phyloP scores from a whole-genome alignment of 495 filamentous ascomycete genomes.

The Penicillium dipodomyicola region DNA sequence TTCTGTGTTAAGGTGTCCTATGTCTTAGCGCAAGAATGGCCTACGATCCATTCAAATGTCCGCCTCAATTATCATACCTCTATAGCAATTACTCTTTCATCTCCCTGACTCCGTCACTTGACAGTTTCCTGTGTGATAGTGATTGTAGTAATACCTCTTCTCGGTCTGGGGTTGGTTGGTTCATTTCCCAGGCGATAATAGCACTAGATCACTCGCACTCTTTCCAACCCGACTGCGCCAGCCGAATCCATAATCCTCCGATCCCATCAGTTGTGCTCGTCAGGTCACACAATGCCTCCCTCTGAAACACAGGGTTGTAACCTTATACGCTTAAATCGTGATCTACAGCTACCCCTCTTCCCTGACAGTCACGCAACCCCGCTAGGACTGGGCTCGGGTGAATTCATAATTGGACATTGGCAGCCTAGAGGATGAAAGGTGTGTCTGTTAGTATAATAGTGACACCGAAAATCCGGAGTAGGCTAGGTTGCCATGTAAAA shows the following conservation, averaged over 20 bases:
- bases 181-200: neutral
- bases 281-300: constrained; percentile 17
- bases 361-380: constrained; percentile 10
- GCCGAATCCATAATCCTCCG: constrained; percentile 27
- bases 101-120: constrained; percentile 16
- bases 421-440: neutral
- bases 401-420: constrained; percentile 15
- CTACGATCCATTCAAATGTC: neutral
- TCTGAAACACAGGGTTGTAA: constrained; percentile 19
- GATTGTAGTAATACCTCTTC: constrained; percentile 4
- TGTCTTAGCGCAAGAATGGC: neutral
- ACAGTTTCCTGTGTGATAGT: constrained; percentile 18
- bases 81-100: neutral
- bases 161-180: neutral
- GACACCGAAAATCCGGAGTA: neutral
- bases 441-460: neutral
- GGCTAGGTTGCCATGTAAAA: neutral
- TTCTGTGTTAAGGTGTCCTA: neutral
- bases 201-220: neutral
- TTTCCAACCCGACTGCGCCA: constrained; percentile 23
- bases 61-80: neutral
- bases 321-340: constrained; percentile 14
- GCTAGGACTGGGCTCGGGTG: constrained; percentile 11
- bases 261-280: constrained; percentile 15
- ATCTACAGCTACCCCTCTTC: constrained; percentile 8